Percentiles rank a stretch among this genome's conserved stretches.
Evolutionary conservation across 2,329 filamentous ascomycete genomes (phyloP).

Genomic region (Rasamsonia emersonii): DNA sequence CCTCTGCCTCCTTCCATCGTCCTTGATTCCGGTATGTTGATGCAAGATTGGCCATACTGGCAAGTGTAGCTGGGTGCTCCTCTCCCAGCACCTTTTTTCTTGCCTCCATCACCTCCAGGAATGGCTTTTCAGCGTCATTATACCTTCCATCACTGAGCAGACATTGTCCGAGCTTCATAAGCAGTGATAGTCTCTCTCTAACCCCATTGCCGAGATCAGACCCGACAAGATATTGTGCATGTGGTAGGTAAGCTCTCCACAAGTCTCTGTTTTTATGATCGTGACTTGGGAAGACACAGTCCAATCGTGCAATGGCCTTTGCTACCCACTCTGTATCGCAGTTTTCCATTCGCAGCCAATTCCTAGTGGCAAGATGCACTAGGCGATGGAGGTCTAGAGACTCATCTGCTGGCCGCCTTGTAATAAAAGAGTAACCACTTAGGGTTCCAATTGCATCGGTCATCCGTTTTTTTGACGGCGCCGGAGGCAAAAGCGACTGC

Average conservation of each 20-base stretch:
- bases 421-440: conserved; percentile 7
- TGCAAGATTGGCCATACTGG: conserved; percentile 11
- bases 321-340: conserved; percentile 4
- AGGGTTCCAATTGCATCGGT: conserved; percentile 5
- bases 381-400: conserved; percentile 14
- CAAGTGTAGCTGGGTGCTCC: conserved; percentile 12
- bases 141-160: conserved; percentile 7
- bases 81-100: conserved; percentile 3
- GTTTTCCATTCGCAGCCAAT: conserved; percentile 9
- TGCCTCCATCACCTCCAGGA: conserved; percentile 5
- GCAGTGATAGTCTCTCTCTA: conserved; percentile 2
- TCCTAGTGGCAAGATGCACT: conserved; percentile 13
- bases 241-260: conserved; percentile 4
- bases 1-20: conserved; percentile 12
- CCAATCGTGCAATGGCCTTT: conserved; percentile 4
- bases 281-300: conserved; percentile 3
- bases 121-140: conserved; percentile 12
- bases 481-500: conserved; percentile 9
- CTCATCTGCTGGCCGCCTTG: conserved; percentile 6
- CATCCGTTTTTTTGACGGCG: not conserved
- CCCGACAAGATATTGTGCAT: conserved; percentile 2
- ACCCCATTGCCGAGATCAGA: not conserved
- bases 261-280: conserved; percentile 7
- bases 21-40: conserved; percentile 8
- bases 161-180: conserved; percentile 5